Evolutionary conservation across 2,329 filamentous ascomycete genomes (phyloP).

Genomic region (Thielaviopsis musarum): DNA sequence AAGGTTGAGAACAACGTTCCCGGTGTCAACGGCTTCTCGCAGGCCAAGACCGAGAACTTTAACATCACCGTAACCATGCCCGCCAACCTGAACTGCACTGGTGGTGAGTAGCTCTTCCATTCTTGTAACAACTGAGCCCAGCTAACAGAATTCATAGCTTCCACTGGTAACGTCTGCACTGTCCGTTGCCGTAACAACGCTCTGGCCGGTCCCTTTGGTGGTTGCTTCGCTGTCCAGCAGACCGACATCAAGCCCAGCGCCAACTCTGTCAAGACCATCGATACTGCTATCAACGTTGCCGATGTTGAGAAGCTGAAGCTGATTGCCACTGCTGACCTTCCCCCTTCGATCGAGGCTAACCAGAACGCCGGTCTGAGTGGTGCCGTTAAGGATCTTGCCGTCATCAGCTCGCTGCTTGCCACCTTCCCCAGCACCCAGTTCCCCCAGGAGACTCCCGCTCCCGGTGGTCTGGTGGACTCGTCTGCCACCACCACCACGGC

Average conservation of each 20-base stretch:
- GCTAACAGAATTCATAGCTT: constrained; percentile 19
- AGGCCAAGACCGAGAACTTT: constrained; percentile 38
- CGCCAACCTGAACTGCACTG: constrained; percentile 29
- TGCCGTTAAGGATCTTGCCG: constrained; percentile 19
- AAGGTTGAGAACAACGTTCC: constrained; percentile 42
- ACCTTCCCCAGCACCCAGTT: constrained; percentile 18
- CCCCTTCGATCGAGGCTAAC: constrained; percentile 24
- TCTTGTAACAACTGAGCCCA: accelerated
- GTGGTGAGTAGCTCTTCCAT: constrained; percentile 25
- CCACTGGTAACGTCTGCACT: constrained; percentile 41
- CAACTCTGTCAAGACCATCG: constrained; percentile 29
- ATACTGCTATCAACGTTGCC: constrained; percentile 28
- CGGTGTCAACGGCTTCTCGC: constrained; percentile 38
- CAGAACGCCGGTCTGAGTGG: constrained; percentile 21
- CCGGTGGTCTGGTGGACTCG: constrained; percentile 11
- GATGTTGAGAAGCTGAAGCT: constrained; percentile 31
- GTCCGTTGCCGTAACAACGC: constrained; percentile 43
- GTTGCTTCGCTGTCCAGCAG: constrained; percentile 42
- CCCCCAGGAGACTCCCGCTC: constrained; percentile 20
- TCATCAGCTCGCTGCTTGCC: constrained; percentile 17
- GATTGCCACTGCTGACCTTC: constrained; percentile 33
- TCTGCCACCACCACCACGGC: constrained; percentile 10
- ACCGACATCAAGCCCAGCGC: constrained; percentile 24
- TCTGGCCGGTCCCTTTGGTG: constrained; percentile 37
- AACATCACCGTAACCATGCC: constrained; percentile 39